A percentile compares a stretch with the other conserved stretches of the same genome.
Conservation (phyloP, 2,329 filamentous ascomycete genomes). For the Atkinsonella hypoxylon region DNA sequence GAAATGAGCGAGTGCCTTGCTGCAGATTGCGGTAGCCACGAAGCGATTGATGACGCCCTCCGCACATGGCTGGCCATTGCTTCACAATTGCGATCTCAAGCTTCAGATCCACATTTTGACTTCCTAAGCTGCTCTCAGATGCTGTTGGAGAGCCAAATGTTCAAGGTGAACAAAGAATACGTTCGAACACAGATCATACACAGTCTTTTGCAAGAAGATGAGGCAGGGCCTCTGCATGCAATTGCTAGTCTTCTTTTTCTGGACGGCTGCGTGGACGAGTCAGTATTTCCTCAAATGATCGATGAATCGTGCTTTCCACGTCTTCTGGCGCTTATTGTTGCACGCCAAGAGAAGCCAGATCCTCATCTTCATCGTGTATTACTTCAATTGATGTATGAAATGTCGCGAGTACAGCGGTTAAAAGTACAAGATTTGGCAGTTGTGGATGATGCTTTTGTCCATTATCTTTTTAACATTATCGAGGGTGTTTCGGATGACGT, state of each 20-base stretch:
- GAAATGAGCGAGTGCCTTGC: constrained; percentile 37
- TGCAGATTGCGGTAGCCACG: constrained; percentile 36
- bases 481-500: constrained; percentile 79
- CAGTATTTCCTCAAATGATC: constrained; percentile 78
- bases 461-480: constrained; percentile 74
- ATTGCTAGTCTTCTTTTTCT: constrained; percentile 76
- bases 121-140: constrained; percentile 68
- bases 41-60: constrained; percentile 69
- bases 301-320: constrained; percentile 72
- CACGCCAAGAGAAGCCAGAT: constrained; percentile 51
- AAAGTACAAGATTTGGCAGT: constrained; percentile 63
- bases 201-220: constrained; percentile 76
- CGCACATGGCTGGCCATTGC: constrained; percentile 75
- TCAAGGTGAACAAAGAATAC: constrained; percentile 65
- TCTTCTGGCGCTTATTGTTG: constrained; percentile 69
- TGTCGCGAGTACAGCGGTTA: constrained; percentile 82
- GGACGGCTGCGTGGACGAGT: constrained; percentile 69
- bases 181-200: constrained; percentile 88
- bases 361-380: constrained; percentile 65
- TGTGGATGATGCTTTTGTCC: constrained; percentile 70
- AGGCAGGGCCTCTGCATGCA: constrained; percentile 64
- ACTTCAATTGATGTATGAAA: constrained; percentile 87
- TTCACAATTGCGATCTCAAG: constrained; percentile 62
- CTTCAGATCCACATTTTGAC: constrained; percentile 65
- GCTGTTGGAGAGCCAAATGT: constrained; percentile 65